A percentile compares a stretch with the other conserved stretches of the same genome.
Conservation (phyloP, 1,139 yeast genomes). For the Yamadazyma oceani region DNA sequence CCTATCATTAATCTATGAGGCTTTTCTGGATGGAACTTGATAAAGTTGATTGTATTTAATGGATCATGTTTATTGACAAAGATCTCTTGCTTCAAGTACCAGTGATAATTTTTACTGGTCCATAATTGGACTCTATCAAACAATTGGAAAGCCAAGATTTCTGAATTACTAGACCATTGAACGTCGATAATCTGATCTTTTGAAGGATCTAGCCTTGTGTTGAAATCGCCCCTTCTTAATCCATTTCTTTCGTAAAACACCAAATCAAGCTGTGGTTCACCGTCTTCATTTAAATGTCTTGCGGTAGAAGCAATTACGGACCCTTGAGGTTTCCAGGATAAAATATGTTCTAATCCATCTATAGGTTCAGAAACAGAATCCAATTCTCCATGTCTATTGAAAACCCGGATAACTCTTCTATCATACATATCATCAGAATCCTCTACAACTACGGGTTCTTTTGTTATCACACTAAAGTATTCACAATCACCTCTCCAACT, state of each 20-base stretch:
- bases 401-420: conserved; percentile 84
- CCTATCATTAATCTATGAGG: conserved; percentile 74
- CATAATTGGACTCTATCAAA: conserved; percentile 71
- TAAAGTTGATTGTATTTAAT: conserved; percentile 41
- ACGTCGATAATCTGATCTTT: conserved; percentile 50
- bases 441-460: conserved; percentile 51
- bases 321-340: conserved; percentile 93
- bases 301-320: conserved; percentile 82
- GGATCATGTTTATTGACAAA: conserved; percentile 27
- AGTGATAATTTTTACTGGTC: conserved; percentile 91
- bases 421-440: conserved; percentile 41
- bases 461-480: conserved; percentile 66
- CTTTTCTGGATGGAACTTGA: conserved; percentile 88
- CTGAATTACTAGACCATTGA: conserved; percentile 84
- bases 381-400: conserved; percentile 72
- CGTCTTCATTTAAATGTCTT: conserved; percentile 46
- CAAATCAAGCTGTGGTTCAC: conserved; percentile 50
- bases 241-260: conserved; percentile 94
- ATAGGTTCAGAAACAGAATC: conserved; percentile 91
- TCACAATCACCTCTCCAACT: conserved; percentile 98
- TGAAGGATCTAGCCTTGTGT: conserved; percentile 56
- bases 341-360: conserved; percentile 69
- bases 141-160: conserved; percentile 69
- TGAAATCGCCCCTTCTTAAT: conserved; percentile 83
- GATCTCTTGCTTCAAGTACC: conserved; percentile 89